Percentiles rank a stretch among this genome's conserved stretches.
Conservation (phyloP, 192 early-diverging fungal species). For the Coemansia interrupta region DNA sequence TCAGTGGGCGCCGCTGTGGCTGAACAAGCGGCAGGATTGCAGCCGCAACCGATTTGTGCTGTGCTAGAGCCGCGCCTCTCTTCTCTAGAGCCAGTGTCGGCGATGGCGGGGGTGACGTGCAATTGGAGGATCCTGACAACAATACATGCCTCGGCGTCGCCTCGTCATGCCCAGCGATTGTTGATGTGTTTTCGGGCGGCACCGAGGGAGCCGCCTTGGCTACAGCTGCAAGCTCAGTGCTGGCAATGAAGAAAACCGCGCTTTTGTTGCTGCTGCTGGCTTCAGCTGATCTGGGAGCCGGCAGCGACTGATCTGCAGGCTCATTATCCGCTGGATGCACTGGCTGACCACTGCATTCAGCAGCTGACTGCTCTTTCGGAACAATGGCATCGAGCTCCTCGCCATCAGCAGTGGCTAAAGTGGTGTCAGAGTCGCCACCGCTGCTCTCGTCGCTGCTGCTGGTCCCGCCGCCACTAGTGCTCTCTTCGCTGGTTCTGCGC, state of each 20-base stretch:
- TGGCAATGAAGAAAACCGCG: conserved; percentile 1
- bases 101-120: background rate
- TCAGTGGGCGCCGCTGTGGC: conserved; percentile 25
- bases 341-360: background rate
- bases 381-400: conserved; percentile 3
- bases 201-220: background rate
- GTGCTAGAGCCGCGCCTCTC: conserved; percentile 5
- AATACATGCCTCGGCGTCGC: background rate
- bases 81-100: background rate
- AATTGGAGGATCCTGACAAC: background rate
- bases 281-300: conserved; percentile 1
- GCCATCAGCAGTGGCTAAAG: conserved; percentile 22
- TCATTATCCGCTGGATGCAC: background rate
- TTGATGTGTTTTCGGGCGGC: background rate
- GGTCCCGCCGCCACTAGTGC: conserved; percentile 10
- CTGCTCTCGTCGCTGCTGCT: conserved; percentile 31
- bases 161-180: background rate
- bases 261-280: background rate
- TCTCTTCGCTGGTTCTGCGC: conserved; percentile 6
- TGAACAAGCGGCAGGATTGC: conserved; percentile 5
- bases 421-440: conserved; percentile 46
- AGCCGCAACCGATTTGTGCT: background rate
- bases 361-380: conserved; percentile 4
- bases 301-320: conserved; percentile 3
- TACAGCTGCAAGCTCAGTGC: background rate